A percentile compares a stretch with the other conserved stretches of the same genome.
These are phyloP conservation scores for Ceratobasidium sp. DNA, from an alignment of 1,284 basidiomycete genomes.

Conservation along the genomic window DNA sequence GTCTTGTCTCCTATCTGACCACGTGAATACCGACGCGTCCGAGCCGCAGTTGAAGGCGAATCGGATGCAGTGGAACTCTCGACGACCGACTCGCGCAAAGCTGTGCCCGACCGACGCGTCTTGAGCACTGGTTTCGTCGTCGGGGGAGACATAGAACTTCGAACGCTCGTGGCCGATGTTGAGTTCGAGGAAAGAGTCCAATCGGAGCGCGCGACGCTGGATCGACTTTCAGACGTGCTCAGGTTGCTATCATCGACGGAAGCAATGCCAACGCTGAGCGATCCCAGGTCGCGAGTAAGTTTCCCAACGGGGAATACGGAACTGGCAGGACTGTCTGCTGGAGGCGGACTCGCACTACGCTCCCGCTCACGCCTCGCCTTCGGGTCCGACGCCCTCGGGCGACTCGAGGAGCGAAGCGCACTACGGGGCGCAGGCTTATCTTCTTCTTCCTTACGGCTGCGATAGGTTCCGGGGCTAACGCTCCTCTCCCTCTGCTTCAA, in stretches of 20 bases:
- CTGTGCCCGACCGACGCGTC: conserved; percentile 35
- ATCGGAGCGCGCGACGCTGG: conserved; percentile 33
- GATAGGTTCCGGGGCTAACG: conserved; percentile 22
- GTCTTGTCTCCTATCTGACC: conserved; percentile 24
- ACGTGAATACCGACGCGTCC: conserved; percentile 11
- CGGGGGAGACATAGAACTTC: conserved; percentile 34
- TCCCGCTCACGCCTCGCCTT: conserved; percentile 31
- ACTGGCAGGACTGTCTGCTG: background rate
- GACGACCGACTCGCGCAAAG: conserved; percentile 23
- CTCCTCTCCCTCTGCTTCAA: conserved; percentile 38
- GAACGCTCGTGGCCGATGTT: conserved; percentile 19
- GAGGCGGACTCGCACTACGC: conserved; percentile 24
- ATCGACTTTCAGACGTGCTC: conserved; percentile 36
- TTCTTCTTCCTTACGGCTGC: conserved; percentile 20
- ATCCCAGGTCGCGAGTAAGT: conserved; percentile 41
- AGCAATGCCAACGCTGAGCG: conserved; percentile 28
- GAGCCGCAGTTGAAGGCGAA: conserved; percentile 27
- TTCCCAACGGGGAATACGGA: conserved; percentile 38
- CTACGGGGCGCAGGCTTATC: conserved; percentile 28
- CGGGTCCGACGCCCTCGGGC: conserved; percentile 36
- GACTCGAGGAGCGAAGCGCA: conserved; percentile 29
- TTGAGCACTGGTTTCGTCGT: conserved; percentile 26
- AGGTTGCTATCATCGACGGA: conserved; percentile 32
- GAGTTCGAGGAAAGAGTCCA: conserved; percentile 19
- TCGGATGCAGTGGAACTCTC: conserved; percentile 20